Base-by-base conservation (phyloP, 805 yeast species). In the Kluyveromyces dobzhanskii region DNA sequence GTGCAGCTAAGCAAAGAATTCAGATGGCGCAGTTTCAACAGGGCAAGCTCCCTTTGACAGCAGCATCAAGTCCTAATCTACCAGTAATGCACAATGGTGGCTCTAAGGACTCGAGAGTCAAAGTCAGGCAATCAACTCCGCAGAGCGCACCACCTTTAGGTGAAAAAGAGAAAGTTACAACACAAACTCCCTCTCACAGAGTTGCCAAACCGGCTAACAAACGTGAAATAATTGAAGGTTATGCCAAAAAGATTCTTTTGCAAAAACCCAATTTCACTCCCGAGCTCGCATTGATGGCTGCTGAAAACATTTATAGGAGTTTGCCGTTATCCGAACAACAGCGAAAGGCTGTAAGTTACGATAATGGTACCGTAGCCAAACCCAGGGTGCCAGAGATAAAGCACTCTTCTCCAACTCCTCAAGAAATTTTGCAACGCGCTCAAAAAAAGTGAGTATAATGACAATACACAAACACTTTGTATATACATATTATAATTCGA, bases 241-340 rank as follows among this genome's bases (percentile, higher is more conserved):
- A 59, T 33, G 51, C 58, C 4, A 49, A 49, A 26, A 60, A 55
- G 39, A 52, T 57, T 14, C 35, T 59, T 40, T 44, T 47, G 5
- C 61, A 58, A 32, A 56, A 59, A 30, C 61, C 64, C 3, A 54
- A 51, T 31, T 37, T 59, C 12, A 40, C 61, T 2, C 52, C 55
- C 5, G 61, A 57, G 30, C 49, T 53, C 4, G 64, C 64, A 2
- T 37, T 57, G 37, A 58, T 54, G 31, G 61, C 64, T 4, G 62
- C 64, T 3, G 57, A 59, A 40, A 53, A 48, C 23, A 57, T 59
- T 32, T 53, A 51, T 29, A 51, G 43, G 29, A 44, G 46, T 11
- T 37, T 51, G 10, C 37, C 47, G 13, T 29, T 46, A 24, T 53
- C 53, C 30, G 56, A 56, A 25, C 49, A 46, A 18, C 54, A 51